Evolutionary conservation across 176 grass and related monocot species (phyloP).

Genomic region (Metroxylon sagu): DNA sequence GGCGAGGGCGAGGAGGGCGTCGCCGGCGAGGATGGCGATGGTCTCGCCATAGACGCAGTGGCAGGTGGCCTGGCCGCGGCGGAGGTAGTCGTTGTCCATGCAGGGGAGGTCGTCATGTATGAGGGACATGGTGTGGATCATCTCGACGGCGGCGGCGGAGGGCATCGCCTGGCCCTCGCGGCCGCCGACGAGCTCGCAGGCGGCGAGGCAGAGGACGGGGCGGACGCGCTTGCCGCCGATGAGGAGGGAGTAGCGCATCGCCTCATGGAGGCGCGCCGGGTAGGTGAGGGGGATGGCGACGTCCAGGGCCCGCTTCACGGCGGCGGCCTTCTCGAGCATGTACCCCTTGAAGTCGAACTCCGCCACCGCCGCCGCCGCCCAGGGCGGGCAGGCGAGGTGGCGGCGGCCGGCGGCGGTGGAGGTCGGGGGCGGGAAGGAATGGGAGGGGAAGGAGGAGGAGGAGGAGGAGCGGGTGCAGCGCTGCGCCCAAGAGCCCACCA

Average conservation of each 20-base stretch:
- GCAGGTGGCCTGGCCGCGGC: slow-evolving; percentile 59
- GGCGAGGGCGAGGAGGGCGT: slow-evolving; percentile 59
- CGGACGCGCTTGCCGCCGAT: slow-evolving; percentile 73
- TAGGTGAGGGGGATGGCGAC: slow-evolving; percentile 27
- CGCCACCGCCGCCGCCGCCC: slow-evolving; percentile 7
- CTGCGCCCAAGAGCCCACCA: too few relatives aligned
- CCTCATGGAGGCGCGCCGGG: slow-evolving; percentile 47
- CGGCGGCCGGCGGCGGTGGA: background rate
- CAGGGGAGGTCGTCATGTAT: slow-evolving; percentile 77
- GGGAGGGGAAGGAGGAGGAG: background rate
- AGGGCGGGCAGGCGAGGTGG: background rate
- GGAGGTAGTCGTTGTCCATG: slow-evolving; percentile 82
- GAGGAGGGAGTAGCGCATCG: slow-evolving; percentile 80
- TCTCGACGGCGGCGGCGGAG: slow-evolving; percentile 52
- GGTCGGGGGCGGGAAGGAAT: background rate
- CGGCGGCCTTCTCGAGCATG: slow-evolving; percentile 50
- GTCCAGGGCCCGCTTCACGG: slow-evolving; percentile 52
- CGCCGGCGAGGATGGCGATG: slow-evolving; percentile 61
- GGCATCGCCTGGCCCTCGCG: slow-evolving; percentile 47
- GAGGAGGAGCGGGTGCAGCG: background rate
- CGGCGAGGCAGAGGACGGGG: slow-evolving; percentile 55
- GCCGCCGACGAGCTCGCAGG: slow-evolving; percentile 46
- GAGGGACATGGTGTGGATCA: slow-evolving; percentile 88
- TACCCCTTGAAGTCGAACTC: slow-evolving; percentile 63
- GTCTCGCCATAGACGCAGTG: slow-evolving; percentile 63